Base-by-base conservation (phyloP, 257 asterid species). In the Plantago major region DNA sequence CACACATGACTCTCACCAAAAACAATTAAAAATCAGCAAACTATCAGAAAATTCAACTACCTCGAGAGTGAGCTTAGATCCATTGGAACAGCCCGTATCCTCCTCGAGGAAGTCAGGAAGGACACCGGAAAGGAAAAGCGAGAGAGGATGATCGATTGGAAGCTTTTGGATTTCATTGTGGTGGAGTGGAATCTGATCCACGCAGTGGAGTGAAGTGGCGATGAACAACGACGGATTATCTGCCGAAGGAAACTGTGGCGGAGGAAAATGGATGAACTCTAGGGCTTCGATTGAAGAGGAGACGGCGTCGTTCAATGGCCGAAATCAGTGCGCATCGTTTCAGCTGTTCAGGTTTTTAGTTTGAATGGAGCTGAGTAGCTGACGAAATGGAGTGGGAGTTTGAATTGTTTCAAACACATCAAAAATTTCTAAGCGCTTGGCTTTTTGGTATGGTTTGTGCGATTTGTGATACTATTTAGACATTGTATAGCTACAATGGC, bases 321-420 rank as follows among this genome's bases (percentile, higher is more conserved):
- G 77, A 83, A 89, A 92, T 46, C 99, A 75, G 95, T 87, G 72
- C 95, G 95, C 99, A 89, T 92, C 14, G 58, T 22, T 53, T 11
- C 40, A 22, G 26, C 2, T 22, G 26, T 22, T 2, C 1, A 22
- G 26, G 26, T 22, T 22, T 22, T 22, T 22, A 22, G 26, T 22
- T 22, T 22, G 26, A 22, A 22, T 22, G 26, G 26, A 22, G 26
- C 26, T 22, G 26, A 22, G 26, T 30, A n/a, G n/a, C n/a, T n/a
- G 26, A 22, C 26, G 26, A 22, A 22, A 22, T 22, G 26, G 26
- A 22, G 26, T 22, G 26, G 26, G 26, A 22, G 26, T 22, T 22
- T 22, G 26, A 22, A 22, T 22, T 22, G 26, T 22, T 22, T 22
- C 26, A 22, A n/a, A n/a, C n/a, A n/a, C n/a, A n/a, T n/a, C n/a